A percentile compares a stretch with the other conserved stretches of the same genome.
Conservation (phyloP, 768 basidiomycete genomes). For the Macrolepiota albuminosa region DNA sequence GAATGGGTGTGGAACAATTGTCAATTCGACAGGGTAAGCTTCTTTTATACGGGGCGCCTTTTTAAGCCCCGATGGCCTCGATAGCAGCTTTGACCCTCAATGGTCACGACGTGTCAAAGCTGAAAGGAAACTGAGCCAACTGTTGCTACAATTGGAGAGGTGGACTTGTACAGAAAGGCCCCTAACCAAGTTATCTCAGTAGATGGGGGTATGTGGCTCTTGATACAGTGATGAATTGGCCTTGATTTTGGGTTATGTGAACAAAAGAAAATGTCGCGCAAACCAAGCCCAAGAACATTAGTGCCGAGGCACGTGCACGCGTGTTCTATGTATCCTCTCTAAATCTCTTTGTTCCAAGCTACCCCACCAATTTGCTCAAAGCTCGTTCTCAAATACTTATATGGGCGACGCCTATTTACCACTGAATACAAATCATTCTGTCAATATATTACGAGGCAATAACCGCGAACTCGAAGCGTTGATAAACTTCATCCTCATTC, state of each 20-base stretch:
- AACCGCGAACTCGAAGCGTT: neutral
- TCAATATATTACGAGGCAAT: neutral
- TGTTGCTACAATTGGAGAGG: slow-evolving; percentile 1
- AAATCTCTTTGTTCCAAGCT: neutral
- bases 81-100: slow-evolving; percentile 13
- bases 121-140: slow-evolving; percentile 9
- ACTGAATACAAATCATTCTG: neutral
- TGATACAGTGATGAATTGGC: neutral
- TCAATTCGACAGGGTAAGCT: neutral
- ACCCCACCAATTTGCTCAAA: neutral
- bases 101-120: slow-evolving; percentile 9
- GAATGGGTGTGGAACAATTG: neutral
- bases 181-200: neutral
- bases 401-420: neutral
- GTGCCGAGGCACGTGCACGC: slow-evolving; percentile 9
- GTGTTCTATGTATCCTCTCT: neutral
- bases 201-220: neutral
- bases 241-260: neutral
- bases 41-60: slow-evolving; percentile 27
- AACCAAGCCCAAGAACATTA: neutral
- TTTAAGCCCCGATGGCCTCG: slow-evolving; percentile 23
- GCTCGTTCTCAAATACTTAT: neutral
- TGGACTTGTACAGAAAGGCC: neutral
- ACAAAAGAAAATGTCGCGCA: neutral
- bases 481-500: neutral